Evolutionary conservation across 2,329 filamentous ascomycete genomes (phyloP), one percentile per base, ranked within the genome.

Genomic region (Pseudovirgaria hyperparasitica): DNA sequence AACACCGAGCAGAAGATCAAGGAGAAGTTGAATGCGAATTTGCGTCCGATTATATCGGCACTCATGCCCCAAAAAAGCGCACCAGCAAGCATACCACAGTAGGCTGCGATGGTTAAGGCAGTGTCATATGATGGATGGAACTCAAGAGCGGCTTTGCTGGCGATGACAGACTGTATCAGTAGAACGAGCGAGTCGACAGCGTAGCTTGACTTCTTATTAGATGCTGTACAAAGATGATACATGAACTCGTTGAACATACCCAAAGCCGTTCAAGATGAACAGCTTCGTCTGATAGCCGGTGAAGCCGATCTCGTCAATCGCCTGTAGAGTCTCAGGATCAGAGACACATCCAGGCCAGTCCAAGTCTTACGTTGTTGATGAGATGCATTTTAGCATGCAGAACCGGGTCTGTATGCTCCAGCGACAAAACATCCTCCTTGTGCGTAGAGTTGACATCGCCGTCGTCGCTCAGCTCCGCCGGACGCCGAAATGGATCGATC

Each of bases 41-140:
- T 67, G 22, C 76, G 63, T 5, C 76, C 76, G 33, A 81, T 72
- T 18, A 81, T 63, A 41, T 82, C 76, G 13, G 73, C 74, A 3
- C 62, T 63, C 16, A 77, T 50, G 2, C 76, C 76, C 75, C 76
- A 82, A 51, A 80, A 79, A 15, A 79, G 45, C 10, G 72, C 72
- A 2, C 73, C 27, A 64, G 57, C 57, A 64, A 62, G 32, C 60
- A 61, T 64, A 10, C 66, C 66, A 6, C 64, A 59, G 40, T 76
- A 80, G 2, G 63, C 65, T 5, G 75, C 66, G 26, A 79, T 65
- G 2, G 67, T 78, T 23, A 78, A 56, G 6, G 64, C 74, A 35
- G 64, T 64, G 2, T 43, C 41, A 37, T 70, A 78, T 14, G 65
- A 61, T 2, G 60, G 56, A 3, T 62, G 38, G 40, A 79, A 76